Conservation (phyloP, 371 early-diverging fungal species). For the Zychaea mexicana region DNA sequence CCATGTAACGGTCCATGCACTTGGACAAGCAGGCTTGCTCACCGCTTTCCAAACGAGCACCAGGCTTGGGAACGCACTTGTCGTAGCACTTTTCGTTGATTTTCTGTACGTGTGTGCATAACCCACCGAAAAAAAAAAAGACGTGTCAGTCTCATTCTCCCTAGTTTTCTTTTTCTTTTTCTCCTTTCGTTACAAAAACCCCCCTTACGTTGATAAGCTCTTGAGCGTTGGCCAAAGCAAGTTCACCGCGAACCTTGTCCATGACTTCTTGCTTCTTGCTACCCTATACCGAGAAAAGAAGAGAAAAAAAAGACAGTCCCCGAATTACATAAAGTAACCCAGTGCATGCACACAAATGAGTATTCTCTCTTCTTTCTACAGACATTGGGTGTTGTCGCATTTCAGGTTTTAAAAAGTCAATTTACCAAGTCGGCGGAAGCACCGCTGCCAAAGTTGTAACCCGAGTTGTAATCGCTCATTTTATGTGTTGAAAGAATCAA, state of each 20-base stretch:
- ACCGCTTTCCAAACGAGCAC: constrained; percentile 64
- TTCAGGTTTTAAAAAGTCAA: background rate
- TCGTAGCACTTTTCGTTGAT: constrained; percentile 85
- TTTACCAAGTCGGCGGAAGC: constrained; percentile 25
- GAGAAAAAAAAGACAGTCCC: background rate
- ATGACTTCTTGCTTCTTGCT: constrained; percentile 83
- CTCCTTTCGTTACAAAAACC: background rate
- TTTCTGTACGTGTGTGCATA: constrained; percentile 51
- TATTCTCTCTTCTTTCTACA: background rate
- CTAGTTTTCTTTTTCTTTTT: background rate
- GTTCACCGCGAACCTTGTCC: constrained; percentile 82
- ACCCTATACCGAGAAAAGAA: constrained; percentile 25
- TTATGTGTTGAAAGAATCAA: background rate
- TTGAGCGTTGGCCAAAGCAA: constrained; percentile 87
- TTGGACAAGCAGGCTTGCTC: constrained; percentile 80
- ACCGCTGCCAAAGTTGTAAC: constrained; percentile 37
- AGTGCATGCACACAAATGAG: too few relatives aligned
- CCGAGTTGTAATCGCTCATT: constrained; percentile 46
- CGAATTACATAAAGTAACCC: too few relatives aligned
- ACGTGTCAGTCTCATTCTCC: too few relatives aligned
- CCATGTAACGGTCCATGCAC: constrained; percentile 90
- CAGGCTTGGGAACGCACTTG: constrained; percentile 81
- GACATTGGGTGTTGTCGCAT: background rate
- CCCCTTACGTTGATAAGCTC: constrained; percentile 78
- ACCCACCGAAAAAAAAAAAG: background rate